Evolutionary conservation across 192 early-diverging fungal genomes (phyloP), one percentile per base, ranked within the genome.

Genomic region (Chytriomyces hyalinus): DNA sequence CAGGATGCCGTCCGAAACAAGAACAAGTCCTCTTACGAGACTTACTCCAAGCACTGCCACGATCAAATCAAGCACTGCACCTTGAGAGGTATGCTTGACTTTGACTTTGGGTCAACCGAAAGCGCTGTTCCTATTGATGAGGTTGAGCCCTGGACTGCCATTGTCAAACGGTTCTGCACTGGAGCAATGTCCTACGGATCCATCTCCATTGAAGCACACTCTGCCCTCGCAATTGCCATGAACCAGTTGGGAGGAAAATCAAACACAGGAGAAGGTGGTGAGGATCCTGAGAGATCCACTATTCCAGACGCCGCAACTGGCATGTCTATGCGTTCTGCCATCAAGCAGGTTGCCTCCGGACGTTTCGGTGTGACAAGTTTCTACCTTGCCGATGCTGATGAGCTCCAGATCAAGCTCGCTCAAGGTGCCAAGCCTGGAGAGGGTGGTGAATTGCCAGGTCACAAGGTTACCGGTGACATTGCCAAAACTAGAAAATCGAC

Each of bases 341-440:
- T 99, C 89, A 99, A 99, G 87, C 97, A 99, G 83, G 94, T 99
- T 59, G 97, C 97, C 9, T 97, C 95, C 26, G 97, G 96, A 46
- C 94, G 97, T 67, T 99, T 99, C 81, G 97, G 97, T 82, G 96
- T 99, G 2, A 99, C 97, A 62, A 92, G 91, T 70, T 94, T 90
- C 81, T 99, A 99, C 79, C 89, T 98, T 48, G 89, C 95, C 2
- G 95, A 99, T 80, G 90, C 96, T 3, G 94, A 99, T 73, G 96
- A 99, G 86, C 89, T 99, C 24, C 97, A 99, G 80, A 99, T 99
- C 90, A 99, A 99, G 89, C 94, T 99, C 92, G 97, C 97, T 6
- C 97, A 99, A 83, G 97, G 97, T 69, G 97, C 97, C 61, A 99
- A 98, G 86, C 95, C 97, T 17, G 97, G 97, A 63, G 96, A 99